Evolutionary conservation across 345 rosid genomes (phyloP).

Genomic region (Psidium guajava): DNA sequence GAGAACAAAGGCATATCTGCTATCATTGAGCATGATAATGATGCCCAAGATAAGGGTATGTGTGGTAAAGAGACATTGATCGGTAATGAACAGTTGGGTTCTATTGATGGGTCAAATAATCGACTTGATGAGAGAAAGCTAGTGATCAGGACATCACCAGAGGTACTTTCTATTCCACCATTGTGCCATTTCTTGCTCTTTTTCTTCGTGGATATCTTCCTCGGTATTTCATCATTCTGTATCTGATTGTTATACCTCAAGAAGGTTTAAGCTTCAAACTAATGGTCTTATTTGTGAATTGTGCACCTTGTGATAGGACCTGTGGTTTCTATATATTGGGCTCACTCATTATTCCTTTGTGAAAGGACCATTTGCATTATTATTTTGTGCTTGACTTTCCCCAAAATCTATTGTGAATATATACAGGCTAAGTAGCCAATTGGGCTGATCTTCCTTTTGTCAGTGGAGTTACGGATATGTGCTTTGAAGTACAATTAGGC

Average conservation of each 20-base stretch:
- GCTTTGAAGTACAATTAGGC: neutral
- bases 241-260: neutral
- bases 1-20: slow-evolving; percentile 67
- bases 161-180: slow-evolving; percentile 34
- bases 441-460: neutral
- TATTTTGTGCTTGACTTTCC: neutral
- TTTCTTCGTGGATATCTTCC: neutral
- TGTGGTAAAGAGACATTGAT: slow-evolving; percentile 18
- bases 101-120: slow-evolving; percentile 43
- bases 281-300: neutral
- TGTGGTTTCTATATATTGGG: neutral
- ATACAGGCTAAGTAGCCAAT: neutral
- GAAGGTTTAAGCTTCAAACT: neutral
- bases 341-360: neutral
- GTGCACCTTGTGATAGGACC: neutral
- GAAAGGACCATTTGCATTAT: neutral
- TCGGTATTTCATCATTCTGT: neutral
- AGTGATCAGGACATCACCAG: slow-evolving; percentile 54
- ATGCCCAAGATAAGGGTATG: slow-evolving; percentile 13
- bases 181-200: neutral
- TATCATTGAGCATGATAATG: slow-evolving; percentile 35
- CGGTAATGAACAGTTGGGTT: slow-evolving; percentile 31
- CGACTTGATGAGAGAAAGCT: slow-evolving; percentile 37
- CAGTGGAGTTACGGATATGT: neutral
- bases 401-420: neutral